Evolutionary conservation across 2,329 filamentous ascomycete genomes (phyloP).

Genomic region (Beauveria sp.): DNA sequence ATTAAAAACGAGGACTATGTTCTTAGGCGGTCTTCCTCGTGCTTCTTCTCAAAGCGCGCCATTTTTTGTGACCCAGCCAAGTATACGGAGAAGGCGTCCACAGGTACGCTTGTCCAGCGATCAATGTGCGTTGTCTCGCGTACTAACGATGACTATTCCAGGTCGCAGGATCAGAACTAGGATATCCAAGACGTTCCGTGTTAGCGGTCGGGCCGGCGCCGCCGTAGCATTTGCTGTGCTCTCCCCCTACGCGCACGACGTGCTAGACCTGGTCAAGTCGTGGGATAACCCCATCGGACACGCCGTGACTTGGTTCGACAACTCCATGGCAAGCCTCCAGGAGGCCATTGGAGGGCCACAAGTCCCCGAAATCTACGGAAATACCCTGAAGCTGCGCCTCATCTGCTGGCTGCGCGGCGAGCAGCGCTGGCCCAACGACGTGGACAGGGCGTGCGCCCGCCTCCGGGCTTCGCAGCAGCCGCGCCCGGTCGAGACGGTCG

Average conservation of each 20-base stretch:
- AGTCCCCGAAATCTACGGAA: not conserved
- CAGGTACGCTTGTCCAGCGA: not conserved
- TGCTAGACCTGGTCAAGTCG: not conserved
- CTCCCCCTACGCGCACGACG: not conserved
- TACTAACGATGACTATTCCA: not conserved
- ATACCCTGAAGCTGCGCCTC: not conserved
- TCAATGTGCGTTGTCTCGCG: no score
- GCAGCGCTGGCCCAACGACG: not conserved
- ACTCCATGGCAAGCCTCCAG: not conserved
- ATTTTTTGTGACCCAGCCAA: not conserved
- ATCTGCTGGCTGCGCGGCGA: not conserved
- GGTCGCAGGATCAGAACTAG: not conserved
- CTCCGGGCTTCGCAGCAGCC: not conserved
- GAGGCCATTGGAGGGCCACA: not conserved
- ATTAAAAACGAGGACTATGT: not conserved
- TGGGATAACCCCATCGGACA: constrained; percentile 1
- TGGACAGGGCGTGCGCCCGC: not conserved
- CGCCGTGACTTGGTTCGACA: not conserved
- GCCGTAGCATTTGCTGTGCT: not conserved
- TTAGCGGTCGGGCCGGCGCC: not conserved
- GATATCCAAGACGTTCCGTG: not conserved
- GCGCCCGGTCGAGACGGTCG: not conserved
- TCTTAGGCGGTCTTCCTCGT: not conserved
- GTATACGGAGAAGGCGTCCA: not conserved
- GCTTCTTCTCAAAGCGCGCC: not conserved